Base-by-base conservation (phyloP, 1,139 yeast genomes). In the Suhomyces bolitotheri region DNA sequence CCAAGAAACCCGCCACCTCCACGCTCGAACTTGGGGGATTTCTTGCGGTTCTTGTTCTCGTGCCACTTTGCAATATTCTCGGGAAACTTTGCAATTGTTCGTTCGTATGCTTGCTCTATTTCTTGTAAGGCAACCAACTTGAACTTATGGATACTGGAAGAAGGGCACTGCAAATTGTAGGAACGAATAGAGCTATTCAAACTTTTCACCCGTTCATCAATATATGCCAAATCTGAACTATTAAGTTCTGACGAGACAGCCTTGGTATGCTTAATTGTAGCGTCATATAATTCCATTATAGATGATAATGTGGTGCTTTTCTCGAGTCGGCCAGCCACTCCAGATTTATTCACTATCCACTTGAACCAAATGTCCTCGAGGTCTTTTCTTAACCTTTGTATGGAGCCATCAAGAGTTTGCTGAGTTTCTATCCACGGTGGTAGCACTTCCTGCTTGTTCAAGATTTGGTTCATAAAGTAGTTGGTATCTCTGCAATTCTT, bases 341-440 rank as follows among this genome's bases (percentile, higher is more conserved):
- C 26, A 1, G 50, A 47, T 12, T 56, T 29, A 39, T 64, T 51
- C 11, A 71, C 47, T 5, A 69, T 58, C 50, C 66, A 54, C 11
- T 53, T 54, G 29, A 60, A 52, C 80, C 83, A 78, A 29, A 62
- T 59, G 4, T 53, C 43, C 29, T 70, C 73, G 22, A 82, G 35
- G 22, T 63, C 66, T 0, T 45, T 37, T 31, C 88, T 57, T 38
- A 85, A 76, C 1, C 52, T 50, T 1, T 47, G 52, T 4, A 83
- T 66, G 23, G 72, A 74, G 2, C 51, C 44, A 31, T 72, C 73
- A 4, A 86, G 71, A 4, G 73, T 69, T 29, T 78, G 75, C 57
- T 88, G 96, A 36, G 76, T 79, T 49, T 87, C 95, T 21, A 88
- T 81, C 96, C 96, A 88, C 0, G 95, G 94, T 0, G 96, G 96